Evolutionary conservation across 1,284 basidiomycete genomes (phyloP).

Genomic region (Schizopora paradoxa): DNA sequence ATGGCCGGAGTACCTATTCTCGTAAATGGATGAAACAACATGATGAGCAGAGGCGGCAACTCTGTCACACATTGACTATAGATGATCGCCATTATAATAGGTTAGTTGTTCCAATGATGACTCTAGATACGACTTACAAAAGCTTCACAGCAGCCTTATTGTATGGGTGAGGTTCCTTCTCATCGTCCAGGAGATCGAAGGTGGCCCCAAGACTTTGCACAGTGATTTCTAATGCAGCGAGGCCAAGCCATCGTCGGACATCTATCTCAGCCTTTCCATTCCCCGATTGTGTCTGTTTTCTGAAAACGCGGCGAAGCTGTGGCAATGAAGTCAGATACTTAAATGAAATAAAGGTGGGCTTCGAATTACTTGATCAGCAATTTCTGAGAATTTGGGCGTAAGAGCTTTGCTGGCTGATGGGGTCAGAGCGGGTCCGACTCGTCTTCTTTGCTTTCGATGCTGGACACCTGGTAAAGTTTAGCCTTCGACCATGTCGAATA

Average conservation of each 20-base stretch:
- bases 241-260: slow-evolving; percentile 35
- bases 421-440: slow-evolving; percentile 32
- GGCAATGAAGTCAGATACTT: too few relatives aligned
- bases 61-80: not conserved
- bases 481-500: not conserved
- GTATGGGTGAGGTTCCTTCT: not conserved
- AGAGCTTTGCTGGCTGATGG: slow-evolving; percentile 38
- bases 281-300: not conserved
- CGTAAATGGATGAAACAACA: not conserved
- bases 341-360: too few relatives aligned
- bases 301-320: slow-evolving; percentile 25
- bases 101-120: not conserved
- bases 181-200: slow-evolving; percentile 39
- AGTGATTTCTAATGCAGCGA: slow-evolving; percentile 31
- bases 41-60: not conserved
- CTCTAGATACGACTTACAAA: not conserved
- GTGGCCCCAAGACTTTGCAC: slow-evolving; percentile 33
- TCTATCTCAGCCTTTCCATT: slow-evolving; percentile 30
- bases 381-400: slow-evolving; percentile 33
- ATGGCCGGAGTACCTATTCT: not conserved
- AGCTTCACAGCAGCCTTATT: not conserved
- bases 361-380: too few relatives aligned
- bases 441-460: not conserved
- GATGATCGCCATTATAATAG: not conserved
- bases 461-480: slow-evolving; percentile 1